Base-by-base conservation (phyloP, 2,329 filamentous ascomycete genomes). In the Lasiodiplodia sp. region DNA sequence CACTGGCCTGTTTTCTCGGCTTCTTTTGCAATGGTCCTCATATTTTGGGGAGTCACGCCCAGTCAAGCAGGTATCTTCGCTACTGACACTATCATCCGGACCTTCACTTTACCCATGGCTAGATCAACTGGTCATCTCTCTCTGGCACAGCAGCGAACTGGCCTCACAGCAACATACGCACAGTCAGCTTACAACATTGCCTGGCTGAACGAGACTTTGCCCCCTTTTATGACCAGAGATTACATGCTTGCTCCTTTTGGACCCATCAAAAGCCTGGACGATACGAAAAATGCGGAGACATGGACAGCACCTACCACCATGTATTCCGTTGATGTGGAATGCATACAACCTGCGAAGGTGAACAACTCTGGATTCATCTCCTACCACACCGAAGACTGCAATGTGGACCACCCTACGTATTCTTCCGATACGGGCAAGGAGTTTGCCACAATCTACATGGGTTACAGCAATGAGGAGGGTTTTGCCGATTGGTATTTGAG, bases 1-100 rank as follows among this genome's bases (percentile, higher is more conserved):
- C 86, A 89, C 63, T 89, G 86, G 87, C 71, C 80, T 0, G 84
- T 87, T 0, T 85, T 88, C 55, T 81, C 81, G 16, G 80, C 82
- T 0, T 85, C 85, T 0, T 77, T 80, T 0, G 78, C 82, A 0
- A 82, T 87, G 71, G 75, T 89, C 0, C 55, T 87, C 0, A 80
- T 89, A 0, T 85, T 86, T 2, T 88, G 85, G 85, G 76, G 82
- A 0, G 70, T 90, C 0, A 88, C 87, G 0, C 87, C 87, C 0
- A 71, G 85, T 0, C 86, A 89, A 72, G 83, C 85, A 31, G 83
- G 86, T n/a, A 81, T 89, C 0, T 85, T 89, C 5, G 83, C 84
- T 0, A 79, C 77, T 0, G 73, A 74, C 0, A 73, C 72, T 0
- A 73, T 86, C 0, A 72, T 56, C 0, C 73, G 76, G 2, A 73